phyloP scores from a whole-genome alignment of 495 filamentous ascomycete species.

The Lasiosphaeria ovina region DNA sequence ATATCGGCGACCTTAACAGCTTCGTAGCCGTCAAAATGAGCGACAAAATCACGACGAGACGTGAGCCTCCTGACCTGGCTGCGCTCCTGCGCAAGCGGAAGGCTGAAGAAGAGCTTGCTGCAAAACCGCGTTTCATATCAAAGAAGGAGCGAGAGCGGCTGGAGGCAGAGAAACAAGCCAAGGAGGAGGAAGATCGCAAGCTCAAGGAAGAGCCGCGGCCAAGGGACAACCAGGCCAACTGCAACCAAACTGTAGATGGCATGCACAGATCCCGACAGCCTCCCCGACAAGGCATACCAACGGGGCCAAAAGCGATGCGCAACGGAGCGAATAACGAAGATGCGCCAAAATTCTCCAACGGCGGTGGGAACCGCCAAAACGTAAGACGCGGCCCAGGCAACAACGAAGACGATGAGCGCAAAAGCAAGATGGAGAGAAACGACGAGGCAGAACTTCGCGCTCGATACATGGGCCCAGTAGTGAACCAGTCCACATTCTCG shows the following conservation, averaged over 20 bases:
- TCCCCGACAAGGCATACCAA: constrained; percentile 55
- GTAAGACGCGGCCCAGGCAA: constrained; percentile 29
- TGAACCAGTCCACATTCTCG: constrained; percentile 84
- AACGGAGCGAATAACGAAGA: constrained; percentile 34
- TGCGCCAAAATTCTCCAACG: constrained; percentile 41
- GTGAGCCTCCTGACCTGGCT: constrained; percentile 46
- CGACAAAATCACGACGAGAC: constrained; percentile 22
- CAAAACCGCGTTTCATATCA: constrained; percentile 88
- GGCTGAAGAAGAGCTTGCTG: constrained; percentile 42
- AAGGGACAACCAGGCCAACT: constrained; percentile 25
- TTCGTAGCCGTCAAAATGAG: not conserved
- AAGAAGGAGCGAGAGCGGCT: constrained; percentile 86
- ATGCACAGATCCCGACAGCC: constrained; percentile 17
- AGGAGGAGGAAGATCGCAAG: constrained; percentile 74
- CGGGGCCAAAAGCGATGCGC: constrained; percentile 77
- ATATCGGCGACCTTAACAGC: not conserved
- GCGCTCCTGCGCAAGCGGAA: constrained; percentile 49
- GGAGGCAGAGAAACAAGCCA: constrained; percentile 78
- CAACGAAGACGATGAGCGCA: constrained; percentile 51
- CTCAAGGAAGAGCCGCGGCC: constrained; percentile 51
- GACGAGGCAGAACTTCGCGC: constrained; percentile 77
- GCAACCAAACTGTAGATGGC: constrained; percentile 20
- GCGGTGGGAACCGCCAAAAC: constrained; percentile 28
- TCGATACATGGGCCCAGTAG: constrained; percentile 89
- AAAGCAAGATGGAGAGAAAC: constrained; percentile 61